phyloP scores from a whole-genome alignment of 2,329 filamentous ascomycete species.

The Exophiala lecanii-corni region DNA sequence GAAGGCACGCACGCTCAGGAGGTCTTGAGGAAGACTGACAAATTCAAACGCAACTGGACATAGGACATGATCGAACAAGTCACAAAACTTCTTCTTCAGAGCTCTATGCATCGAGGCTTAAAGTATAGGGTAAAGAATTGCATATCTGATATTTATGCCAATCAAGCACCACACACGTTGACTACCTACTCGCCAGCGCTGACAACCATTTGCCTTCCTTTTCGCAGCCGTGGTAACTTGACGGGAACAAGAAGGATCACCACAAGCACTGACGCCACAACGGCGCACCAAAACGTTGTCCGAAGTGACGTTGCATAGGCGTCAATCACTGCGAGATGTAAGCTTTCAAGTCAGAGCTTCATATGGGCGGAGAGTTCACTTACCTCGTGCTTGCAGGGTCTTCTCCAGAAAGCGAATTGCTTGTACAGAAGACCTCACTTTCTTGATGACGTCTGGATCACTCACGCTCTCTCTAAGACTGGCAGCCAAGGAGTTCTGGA shows the following conservation, averaged over 20 bases:
- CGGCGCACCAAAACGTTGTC: constrained; percentile 16
- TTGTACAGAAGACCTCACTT: constrained; percentile 11
- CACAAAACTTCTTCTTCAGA: too few species aligned
- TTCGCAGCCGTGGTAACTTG: constrained; percentile 13
- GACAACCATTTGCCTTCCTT: constrained; percentile 6
- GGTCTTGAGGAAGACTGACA: too few species aligned
- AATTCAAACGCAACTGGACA: too few species aligned
- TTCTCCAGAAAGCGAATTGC: constrained; percentile 10
- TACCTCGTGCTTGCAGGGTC: constrained; percentile 9
- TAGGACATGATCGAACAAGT: too few species aligned
- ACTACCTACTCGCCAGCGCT: constrained; percentile 10
- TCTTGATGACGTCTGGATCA: constrained; percentile 7
- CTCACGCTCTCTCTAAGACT: constrained; percentile 9
- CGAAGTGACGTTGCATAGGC: constrained; percentile 19
- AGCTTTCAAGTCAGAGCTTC: neutral
- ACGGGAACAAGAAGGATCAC: constrained; percentile 13
- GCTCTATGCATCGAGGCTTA: too few species aligned
- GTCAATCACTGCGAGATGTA: constrained; percentile 12
- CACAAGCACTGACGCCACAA: constrained; percentile 13
- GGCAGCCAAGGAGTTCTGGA: constrained; percentile 15
- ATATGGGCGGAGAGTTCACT: neutral
- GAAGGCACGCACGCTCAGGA: too few species aligned
- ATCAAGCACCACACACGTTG: too few species aligned
- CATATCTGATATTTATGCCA: too few species aligned
- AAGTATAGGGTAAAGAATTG: too few species aligned